These are phyloP conservation scores for Mycogone perniciosa DNA, from an alignment of 2,329 filamentous ascomycete genomes.

Conservation along the genomic window DNA sequence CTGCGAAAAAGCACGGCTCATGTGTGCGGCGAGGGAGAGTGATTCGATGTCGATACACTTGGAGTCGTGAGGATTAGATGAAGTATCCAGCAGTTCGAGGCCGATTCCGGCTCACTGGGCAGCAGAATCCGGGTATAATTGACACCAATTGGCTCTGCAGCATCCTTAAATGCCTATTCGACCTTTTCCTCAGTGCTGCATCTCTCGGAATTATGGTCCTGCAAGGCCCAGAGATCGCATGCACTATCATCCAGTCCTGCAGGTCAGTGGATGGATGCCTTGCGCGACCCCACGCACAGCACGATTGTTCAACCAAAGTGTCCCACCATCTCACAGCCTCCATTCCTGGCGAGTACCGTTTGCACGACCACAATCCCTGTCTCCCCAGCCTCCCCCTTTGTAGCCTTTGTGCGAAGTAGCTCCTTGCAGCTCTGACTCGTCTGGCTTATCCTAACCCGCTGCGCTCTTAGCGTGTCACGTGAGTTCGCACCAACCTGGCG, in stretches of 20 bases:
- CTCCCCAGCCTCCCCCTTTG: neutral
- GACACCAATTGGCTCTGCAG: constrained; percentile 1
- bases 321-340: constrained; percentile 9
- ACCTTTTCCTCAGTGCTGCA: neutral
- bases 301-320: constrained; percentile 7
- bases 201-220: neutral
- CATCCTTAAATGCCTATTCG: neutral
- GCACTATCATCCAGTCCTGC: constrained; percentile 16
- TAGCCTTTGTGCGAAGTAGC: neutral
- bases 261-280: constrained; percentile 13
- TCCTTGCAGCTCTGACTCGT: constrained; percentile 8
- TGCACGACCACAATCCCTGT: neutral
- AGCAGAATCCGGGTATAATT: neutral
- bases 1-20: constrained; percentile 11
- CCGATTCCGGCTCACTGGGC: neutral
- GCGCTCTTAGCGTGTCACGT: constrained; percentile 8
- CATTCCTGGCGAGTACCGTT: constrained; percentile 6
- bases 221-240: constrained; percentile 4
- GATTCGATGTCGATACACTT: constrained; percentile 1
- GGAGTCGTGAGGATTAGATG: constrained; percentile 12
- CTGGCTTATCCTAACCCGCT: neutral
- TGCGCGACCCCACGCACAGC: constrained; percentile 5
- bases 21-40: constrained; percentile 7
- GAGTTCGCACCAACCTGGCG: constrained; percentile 10
- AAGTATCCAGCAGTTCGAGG: neutral